phyloP scores from a whole-genome alignment of 106 monocot species.

The Acorus calamus region DNA sequence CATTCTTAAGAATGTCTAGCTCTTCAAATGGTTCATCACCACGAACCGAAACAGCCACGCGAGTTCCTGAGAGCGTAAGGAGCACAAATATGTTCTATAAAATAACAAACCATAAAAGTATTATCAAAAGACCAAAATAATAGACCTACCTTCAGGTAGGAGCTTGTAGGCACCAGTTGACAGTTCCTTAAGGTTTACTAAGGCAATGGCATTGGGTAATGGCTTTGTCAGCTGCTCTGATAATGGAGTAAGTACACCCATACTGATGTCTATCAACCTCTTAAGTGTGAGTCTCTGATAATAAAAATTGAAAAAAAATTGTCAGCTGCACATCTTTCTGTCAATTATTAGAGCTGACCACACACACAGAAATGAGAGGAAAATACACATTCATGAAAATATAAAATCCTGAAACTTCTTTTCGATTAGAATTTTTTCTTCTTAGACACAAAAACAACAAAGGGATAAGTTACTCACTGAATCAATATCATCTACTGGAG shows the following conservation, averaged over 20 bases:
- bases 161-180: conserved; percentile 81
- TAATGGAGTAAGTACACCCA: conserved; percentile 85
- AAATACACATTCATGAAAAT: neutral
- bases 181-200: conserved; percentile 84
- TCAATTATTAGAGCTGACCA: neutral
- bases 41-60: conserved; percentile 73
- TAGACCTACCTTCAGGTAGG: conserved; percentile 64
- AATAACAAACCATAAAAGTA: neutral
- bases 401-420: neutral
- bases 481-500: conserved; percentile 73
- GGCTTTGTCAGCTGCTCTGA: conserved; percentile 96
- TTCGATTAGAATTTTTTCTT: neutral
- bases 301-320: conserved; percentile 3
- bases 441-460: neutral
- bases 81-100: neutral
- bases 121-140: neutral
- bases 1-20: conserved; percentile 55
- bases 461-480: conserved; percentile 39
- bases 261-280: conserved; percentile 91
- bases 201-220: conserved; percentile 84
- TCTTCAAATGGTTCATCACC: conserved; percentile 90
- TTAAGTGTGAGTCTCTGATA: conserved; percentile 87
- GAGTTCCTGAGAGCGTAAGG: conserved; percentile 46
- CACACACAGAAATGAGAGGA: neutral
- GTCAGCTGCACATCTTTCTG: neutral